Conservation (phyloP, 768 basidiomycete genomes). For the Cystoderma amianthinum region DNA sequence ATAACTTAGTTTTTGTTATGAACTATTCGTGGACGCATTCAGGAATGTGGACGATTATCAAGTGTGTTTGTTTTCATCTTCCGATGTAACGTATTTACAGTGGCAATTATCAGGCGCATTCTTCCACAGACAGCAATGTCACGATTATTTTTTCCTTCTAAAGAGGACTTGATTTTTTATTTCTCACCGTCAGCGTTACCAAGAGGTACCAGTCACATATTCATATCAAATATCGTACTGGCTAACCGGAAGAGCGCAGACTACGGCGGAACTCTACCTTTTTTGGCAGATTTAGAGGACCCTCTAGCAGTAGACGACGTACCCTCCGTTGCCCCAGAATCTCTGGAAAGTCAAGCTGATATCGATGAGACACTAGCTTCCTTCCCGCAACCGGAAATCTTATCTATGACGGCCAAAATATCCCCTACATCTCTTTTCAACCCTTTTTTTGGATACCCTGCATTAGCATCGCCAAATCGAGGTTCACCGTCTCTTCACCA, state of each 20-base stretch:
- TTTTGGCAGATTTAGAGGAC: slow-evolving; percentile 42
- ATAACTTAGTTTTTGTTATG: slow-evolving; percentile 51
- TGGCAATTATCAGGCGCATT: slow-evolving; percentile 36
- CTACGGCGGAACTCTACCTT: slow-evolving; percentile 57
- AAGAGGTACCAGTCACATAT: slow-evolving; percentile 34
- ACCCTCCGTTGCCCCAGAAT: slow-evolving; percentile 3
- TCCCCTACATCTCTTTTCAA: slow-evolving; percentile 57
- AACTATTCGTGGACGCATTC: slow-evolving; percentile 74
- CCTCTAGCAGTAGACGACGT: slow-evolving; percentile 24
- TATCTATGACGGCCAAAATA: too few species aligned
- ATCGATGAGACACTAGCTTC: slow-evolving; percentile 2
- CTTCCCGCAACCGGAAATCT: slow-evolving; percentile 11
- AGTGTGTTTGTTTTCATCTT: slow-evolving; percentile 41
- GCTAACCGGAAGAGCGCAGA: slow-evolving; percentile 34
- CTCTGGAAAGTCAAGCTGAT: slow-evolving; percentile 6
- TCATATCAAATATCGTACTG: slow-evolving; percentile 7
- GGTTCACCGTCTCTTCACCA: slow-evolving; percentile 40
- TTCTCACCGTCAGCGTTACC: slow-evolving; percentile 50
- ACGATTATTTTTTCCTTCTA: slow-evolving; percentile 61
- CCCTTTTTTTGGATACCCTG: slow-evolving; percentile 74
- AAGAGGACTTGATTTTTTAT: slow-evolving; percentile 44
- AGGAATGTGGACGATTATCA: slow-evolving; percentile 59
- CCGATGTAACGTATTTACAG: neutral
- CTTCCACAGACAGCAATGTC: slow-evolving; percentile 54
- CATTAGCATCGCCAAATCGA: slow-evolving; percentile 20